Conservation (phyloP, 2,329 filamentous ascomycete species). For the Aspergillus sp. region DNA sequence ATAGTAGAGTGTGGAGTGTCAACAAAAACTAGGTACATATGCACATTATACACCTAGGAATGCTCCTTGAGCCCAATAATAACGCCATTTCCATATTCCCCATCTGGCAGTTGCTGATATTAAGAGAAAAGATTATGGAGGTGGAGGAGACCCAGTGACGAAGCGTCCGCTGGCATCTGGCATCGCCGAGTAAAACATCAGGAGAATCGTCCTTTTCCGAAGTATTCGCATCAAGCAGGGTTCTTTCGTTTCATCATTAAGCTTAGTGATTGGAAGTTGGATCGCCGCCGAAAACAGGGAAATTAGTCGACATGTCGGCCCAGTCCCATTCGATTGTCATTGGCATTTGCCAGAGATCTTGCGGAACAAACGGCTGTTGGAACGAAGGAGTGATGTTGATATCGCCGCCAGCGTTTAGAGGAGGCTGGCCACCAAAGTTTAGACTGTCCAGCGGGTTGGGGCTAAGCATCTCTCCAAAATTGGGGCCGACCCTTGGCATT, state of each 20-base stretch:
- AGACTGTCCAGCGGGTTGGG: slow-evolving; percentile 39
- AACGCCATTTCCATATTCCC: slow-evolving; percentile 12
- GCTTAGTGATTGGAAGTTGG: slow-evolving; percentile 31
- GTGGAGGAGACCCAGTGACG: background rate
- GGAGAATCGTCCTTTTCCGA: background rate
- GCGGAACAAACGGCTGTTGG: slow-evolving; percentile 86
- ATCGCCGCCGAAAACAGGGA: slow-evolving; percentile 39
- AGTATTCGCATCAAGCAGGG: background rate
- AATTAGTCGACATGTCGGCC: slow-evolving; percentile 54
- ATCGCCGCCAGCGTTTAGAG: slow-evolving; percentile 35
- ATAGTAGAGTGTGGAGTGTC: slow-evolving; percentile 13
- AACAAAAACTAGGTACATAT: background rate
- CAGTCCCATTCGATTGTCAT: slow-evolving; percentile 95
- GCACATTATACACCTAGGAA: slow-evolving; percentile 9
- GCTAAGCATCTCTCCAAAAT: slow-evolving; percentile 45
- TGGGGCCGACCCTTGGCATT: slow-evolving; percentile 37
- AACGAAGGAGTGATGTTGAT: slow-evolving; percentile 55
- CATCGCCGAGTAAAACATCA: slow-evolving; percentile 2
- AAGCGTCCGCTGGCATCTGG: slow-evolving; percentile 1
- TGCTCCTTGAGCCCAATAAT: background rate
- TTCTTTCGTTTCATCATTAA: slow-evolving; percentile 27
- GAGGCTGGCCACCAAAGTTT: slow-evolving; percentile 37
- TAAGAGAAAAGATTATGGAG: slow-evolving; percentile 1
- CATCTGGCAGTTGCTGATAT: slow-evolving; percentile 1
- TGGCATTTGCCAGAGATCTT: slow-evolving; percentile 92